Percentiles rank a stretch among this genome's conserved stretches.
Evolutionary conservation across 208 protist species (phyloP).

Genomic region (Vickermania ingenoplastis): DNA sequence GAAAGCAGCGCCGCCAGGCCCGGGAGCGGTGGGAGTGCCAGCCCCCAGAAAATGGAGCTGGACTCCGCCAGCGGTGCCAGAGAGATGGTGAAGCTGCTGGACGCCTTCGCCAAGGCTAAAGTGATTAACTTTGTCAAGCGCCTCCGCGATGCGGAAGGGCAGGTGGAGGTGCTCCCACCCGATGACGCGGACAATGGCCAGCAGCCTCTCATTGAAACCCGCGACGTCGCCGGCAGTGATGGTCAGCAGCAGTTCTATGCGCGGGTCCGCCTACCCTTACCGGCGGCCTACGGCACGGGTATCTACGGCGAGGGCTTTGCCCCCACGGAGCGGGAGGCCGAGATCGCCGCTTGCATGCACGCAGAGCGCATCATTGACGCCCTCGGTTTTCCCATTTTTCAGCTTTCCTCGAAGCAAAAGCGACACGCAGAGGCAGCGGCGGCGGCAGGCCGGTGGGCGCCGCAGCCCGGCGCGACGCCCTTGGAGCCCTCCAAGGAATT

Average conservation of each 20-base stretch:
- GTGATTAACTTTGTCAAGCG: constrained; percentile 3
- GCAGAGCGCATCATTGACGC: constrained; percentile 80
- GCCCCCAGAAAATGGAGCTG: too few relatives aligned
- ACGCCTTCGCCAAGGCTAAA: background rate
- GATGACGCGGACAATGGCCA: constrained; percentile 18
- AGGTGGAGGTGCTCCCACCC: constrained; percentile 41
- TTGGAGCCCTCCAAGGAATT: constrained; percentile 7
- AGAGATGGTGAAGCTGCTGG: background rate
- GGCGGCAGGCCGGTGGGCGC: constrained; percentile 53
- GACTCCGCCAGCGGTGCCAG: background rate
- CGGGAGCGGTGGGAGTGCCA: too few relatives aligned
- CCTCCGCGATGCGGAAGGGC: constrained; percentile 3
- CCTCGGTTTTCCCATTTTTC: constrained; percentile 68
- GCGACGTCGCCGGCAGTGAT: background rate
- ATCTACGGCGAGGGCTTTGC: constrained; percentile 75
- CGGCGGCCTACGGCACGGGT: constrained; percentile 36
- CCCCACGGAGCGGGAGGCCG: constrained; percentile 50
- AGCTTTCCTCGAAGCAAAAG: constrained; percentile 65
- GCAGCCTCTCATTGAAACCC: background rate
- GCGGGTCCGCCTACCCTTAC: constrained; percentile 53
- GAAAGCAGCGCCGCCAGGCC: too few relatives aligned
- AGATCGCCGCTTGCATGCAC: constrained; percentile 75
- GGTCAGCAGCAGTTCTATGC: constrained; percentile 31
- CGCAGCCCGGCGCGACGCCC: constrained; percentile 15
- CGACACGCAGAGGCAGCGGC: constrained; percentile 64